Evolutionary conservation across 805 yeast species (phyloP), one percentile per base, ranked within the genome.

Genomic region (Candida arabinofermentans): DNA sequence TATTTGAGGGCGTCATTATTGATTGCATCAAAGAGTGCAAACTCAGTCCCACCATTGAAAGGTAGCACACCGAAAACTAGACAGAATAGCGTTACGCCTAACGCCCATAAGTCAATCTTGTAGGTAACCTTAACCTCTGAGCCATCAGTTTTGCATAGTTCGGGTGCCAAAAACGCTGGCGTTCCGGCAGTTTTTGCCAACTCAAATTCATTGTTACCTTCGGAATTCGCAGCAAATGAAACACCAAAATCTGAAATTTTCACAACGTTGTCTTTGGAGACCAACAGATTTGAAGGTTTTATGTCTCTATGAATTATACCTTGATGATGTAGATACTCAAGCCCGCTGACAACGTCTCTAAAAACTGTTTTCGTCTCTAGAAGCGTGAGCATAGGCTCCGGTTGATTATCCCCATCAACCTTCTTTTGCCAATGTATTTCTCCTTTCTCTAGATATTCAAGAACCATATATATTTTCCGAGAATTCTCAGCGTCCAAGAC

Each of bases 171-270:
- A 61, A 91, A 91, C 0, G 96, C 97, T 2, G 98, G 98, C 0
- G 98, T 91, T 5, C 98, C 99, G 0, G 95, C 98, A 0, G 98
- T 91, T 62, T 90, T 91, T 2, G 96, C 95, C 47, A 91, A 70
- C 53, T 91, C 97, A 42, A 81, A 67, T 47, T 89, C 96, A 49
- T 76, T 71, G 42, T 61, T 59, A 23, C 75, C 78, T 37, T 77
- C 79, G 22, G 58, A 33, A 27, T 52, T 56, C 2, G 65, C 58
- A 1, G 91, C 88, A 62, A 86, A 85, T 1, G 96, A 87, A 12
- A 93, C 95, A 19, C 99, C 98, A 65, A 91, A 93, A 66, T 91
- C 99, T n/a, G 95, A 82, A 31, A 91, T 93, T 64, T 93, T 93
- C 21, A 90, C 96, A 7, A 74, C 70, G 40, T 82, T 79, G 50